Evolutionary conservation across 495 filamentous ascomycete genomes (phyloP).

Genomic region (Aspergillus bridgeri): DNA sequence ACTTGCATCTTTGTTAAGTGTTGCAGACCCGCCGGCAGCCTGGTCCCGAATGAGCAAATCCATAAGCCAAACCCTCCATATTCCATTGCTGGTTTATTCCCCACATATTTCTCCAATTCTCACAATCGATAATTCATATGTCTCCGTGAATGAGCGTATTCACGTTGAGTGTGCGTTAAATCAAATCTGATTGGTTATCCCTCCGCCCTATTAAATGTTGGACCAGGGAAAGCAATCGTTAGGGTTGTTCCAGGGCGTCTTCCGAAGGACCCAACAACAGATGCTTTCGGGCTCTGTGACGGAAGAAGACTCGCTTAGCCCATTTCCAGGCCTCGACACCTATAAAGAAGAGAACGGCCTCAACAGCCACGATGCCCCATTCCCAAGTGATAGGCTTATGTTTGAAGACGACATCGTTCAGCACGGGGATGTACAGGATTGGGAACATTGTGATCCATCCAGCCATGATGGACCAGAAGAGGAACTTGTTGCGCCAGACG

Average conservation of each 20-base stretch:
- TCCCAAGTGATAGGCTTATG: conserved; percentile 64
- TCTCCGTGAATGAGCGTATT: not conserved
- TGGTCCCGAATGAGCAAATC: not conserved
- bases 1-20: not conserved
- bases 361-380: conserved; percentile 56
- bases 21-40: not conserved
- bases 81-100: not conserved
- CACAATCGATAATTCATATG: not conserved
- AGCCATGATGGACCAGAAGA: conserved; percentile 61
- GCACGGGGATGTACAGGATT: conserved; percentile 60
- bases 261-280: not conserved
- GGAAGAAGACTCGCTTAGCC: conserved; percentile 49
- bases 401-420: conserved; percentile 63
- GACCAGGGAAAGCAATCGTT: conserved; percentile 23
- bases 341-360: conserved; percentile 52
- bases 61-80: not conserved
- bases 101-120: not conserved
- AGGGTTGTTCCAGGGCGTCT: conserved; percentile 4
- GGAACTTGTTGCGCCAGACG: conserved; percentile 64
- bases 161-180: not conserved
- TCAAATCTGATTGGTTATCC: not conserved
- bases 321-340: conserved; percentile 63
- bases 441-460: conserved; percentile 66
- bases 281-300: conserved; percentile 14
- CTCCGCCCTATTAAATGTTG: conserved; percentile 7